phyloP scores from a whole-genome alignment of 208 protist genomes.

The Leishmania gerbilli region DNA sequence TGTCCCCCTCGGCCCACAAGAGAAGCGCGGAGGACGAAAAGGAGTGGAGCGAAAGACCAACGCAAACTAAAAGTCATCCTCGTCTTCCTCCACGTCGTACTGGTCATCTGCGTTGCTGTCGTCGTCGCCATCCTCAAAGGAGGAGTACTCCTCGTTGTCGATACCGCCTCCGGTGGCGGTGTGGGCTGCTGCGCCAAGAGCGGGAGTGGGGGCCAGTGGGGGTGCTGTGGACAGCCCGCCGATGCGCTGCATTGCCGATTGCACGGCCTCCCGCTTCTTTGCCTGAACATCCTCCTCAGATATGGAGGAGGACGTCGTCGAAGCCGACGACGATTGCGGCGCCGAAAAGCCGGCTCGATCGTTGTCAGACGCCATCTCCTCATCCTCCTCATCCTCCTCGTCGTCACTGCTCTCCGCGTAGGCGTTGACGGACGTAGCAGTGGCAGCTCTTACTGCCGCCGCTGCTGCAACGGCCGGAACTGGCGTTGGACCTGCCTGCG shows the following conservation, averaged over 20 bases:
- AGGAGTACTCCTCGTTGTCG: conserved; percentile 77
- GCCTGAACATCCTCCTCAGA: not conserved
- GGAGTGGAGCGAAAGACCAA: not conserved
- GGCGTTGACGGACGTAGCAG: not conserved
- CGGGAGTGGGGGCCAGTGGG: not conserved
- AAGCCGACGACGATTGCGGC: not conserved
- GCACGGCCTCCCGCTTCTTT: conserved; percentile 4
- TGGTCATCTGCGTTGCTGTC: conserved; percentile 54
- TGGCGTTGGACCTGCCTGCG: conserved; percentile 14
- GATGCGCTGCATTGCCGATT: not conserved
- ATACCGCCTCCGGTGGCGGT: conserved; percentile 30
- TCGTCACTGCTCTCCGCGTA: conserved; percentile 1
- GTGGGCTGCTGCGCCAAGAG: conserved; percentile 13
- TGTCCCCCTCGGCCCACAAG: not conserved
- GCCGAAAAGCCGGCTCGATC: not conserved
- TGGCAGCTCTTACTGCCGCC: not conserved
- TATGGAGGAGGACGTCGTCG: conserved; percentile 1
- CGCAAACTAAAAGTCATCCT: conserved; percentile 78
- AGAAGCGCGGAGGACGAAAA: not conserved
- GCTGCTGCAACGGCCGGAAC: conserved; percentile 1
- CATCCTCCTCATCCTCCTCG: not conserved
- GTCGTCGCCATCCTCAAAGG: conserved; percentile 71
- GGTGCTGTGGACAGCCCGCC: not conserved
- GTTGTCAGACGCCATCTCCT: not conserved
- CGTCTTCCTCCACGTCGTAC: conserved; percentile 75